Evolutionary conservation across 371 early-diverging fungal species (phyloP), one percentile per base, ranked within the genome.

Genomic region (Fennellomyces sp.): DNA sequence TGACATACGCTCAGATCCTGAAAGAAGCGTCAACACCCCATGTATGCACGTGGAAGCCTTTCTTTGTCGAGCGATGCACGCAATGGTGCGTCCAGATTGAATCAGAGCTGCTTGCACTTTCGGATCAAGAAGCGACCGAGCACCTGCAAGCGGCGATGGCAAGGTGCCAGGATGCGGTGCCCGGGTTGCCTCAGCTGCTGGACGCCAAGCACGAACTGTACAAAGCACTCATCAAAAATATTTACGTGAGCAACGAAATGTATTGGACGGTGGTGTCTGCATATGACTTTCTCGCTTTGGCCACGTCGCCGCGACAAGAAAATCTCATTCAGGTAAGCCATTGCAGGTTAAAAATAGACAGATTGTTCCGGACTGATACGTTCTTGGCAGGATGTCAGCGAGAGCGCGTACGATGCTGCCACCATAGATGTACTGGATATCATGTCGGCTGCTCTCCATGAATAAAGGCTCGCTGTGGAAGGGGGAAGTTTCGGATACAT

Each of bases 71-170:
- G 30, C 45, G 57, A 19, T 70, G 66, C 17, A 59, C 49, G 0
- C 60, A 70, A 52, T 64, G 69, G 68, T 72, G 75, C 47, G 17
- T 78, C 29, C 69, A 26, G 17, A 60, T 78, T 23, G 78, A 78
- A 58, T 59, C 73, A 11, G 78, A 78, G 54, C 29, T 72, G 19
- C 13, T 60, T 23, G 52, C 54, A 15, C 26, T 69, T 5, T 25
- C 30, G 1, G 29, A 58, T 12, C 31, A 59, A 15, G 61, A 66
- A 23, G 28, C 50, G 4, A 52, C 55, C 36, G 13, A 31, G 2
- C 21, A 54, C 17, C 61, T 25, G 8, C 31, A 28, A 61, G 26
- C 25, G 25, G 66, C 71, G 6, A n/a, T 58, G 23, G 21, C 52
- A 38, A n/a, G 56, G 56, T 33, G 36, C 28, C 12, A 53, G 2